Base-by-base conservation (phyloP, 495 filamentous ascomycete species). In the Podospora anserina region DNA sequence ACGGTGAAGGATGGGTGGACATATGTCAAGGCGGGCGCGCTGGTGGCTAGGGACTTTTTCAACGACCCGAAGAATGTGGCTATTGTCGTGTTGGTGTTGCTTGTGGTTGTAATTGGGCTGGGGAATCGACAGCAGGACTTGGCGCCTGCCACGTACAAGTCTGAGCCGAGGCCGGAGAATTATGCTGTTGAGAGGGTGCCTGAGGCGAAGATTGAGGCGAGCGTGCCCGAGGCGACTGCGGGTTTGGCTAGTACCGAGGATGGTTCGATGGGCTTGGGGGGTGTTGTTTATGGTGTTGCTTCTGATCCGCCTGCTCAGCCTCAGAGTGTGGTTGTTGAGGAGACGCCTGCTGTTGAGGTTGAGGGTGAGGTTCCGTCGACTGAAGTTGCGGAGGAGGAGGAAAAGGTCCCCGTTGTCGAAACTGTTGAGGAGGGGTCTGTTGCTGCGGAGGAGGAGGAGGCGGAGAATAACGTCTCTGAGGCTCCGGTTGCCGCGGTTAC, bases 51-150 rank as follows among this genome's bases (percentile, higher is more conserved):
- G 39, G 27, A 28, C 19, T 63, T 90, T 9, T 82, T 90, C 44
- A 82, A 84, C 54, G 92, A 96, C 74, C 82, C 82, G 61, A 87
- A 88, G 71, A 96, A 96, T 72, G 78, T 94, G 1, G 82, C 84
- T 4, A 90, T 96, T 59, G 79, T 84, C 1, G 66, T 89, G 3
- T 82, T 94, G 28, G 86, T 86, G 66, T 34, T 88, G 6, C 74
- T 92, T 13, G 80, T 91, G 11, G 74, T 87, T 1, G 77, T 89
- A n/a, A 79, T 66, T 19, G 28, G 55, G 53, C 55, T 66, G 58
- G 64, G 55, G n/a, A 28, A 55, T 7, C 54, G 64, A 5, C 18
- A 65, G 19, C 44, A 55, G 39, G 64, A 69, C 28, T 61, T 64
- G 18, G 30, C 66, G 44, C 60, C 62, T 2, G 65, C 66, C 32